Conservation (phyloP, 768 basidiomycete genomes). For the Amanita phalloides region DNA sequence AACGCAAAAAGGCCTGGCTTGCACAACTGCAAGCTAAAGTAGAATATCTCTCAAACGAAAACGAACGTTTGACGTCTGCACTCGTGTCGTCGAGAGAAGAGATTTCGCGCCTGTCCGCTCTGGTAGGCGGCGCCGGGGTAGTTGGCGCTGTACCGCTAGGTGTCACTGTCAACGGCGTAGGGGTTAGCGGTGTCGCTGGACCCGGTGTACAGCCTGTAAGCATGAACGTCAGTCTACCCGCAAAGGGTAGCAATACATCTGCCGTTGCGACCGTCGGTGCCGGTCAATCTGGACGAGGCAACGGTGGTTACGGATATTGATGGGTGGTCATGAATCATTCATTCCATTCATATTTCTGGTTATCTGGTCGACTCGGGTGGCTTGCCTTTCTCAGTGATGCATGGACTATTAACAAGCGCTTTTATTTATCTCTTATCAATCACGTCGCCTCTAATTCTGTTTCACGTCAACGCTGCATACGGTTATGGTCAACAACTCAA, state of each 20-base stretch:
- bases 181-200: slow-evolving; percentile 13
- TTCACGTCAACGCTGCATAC: background rate
- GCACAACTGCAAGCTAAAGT: slow-evolving; percentile 87
- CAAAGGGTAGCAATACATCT: slow-evolving; percentile 16
- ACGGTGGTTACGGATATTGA: slow-evolving; percentile 32
- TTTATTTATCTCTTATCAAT: slow-evolving; percentile 2
- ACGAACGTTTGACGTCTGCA: slow-evolving; percentile 84
- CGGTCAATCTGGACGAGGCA: slow-evolving; percentile 19
- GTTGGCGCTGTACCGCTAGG: slow-evolving; percentile 24
- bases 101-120: slow-evolving; percentile 69
- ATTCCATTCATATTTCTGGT: background rate
- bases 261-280: slow-evolving; percentile 13
- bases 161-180: slow-evolving; percentile 11
- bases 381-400: background rate
- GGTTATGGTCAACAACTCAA: background rate
- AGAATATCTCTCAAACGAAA: slow-evolving; percentile 87
- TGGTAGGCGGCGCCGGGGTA: slow-evolving; percentile 58
- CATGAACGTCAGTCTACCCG: slow-evolving; percentile 31
- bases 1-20: slow-evolving; percentile 98
- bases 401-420: background rate
- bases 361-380: background rate
- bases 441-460: background rate
- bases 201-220: slow-evolving; percentile 31
- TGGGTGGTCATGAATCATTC: background rate
- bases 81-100: slow-evolving; percentile 87